These are phyloP conservation scores for Podosphaera aphanis DNA, from an alignment of 2,329 filamentous ascomycete species.

Conservation along the genomic window DNA sequence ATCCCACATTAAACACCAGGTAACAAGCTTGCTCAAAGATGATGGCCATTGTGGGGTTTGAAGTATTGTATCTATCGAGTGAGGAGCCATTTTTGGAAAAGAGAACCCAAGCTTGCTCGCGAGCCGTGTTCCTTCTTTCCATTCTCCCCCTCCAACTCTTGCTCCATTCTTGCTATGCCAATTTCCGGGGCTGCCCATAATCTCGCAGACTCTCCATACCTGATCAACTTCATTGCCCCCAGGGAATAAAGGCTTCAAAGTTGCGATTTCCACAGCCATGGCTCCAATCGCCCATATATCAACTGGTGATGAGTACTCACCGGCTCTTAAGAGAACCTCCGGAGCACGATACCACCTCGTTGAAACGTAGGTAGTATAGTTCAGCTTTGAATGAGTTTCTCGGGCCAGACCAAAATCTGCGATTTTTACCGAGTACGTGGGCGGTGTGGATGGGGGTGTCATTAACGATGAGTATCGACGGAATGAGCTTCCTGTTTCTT, in stretches of 20 bases:
- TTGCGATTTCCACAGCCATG: conserved; percentile 96
- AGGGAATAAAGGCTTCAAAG: conserved; percentile 85
- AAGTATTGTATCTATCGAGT: conserved; percentile 84
- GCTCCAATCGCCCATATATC: conserved; percentile 97
- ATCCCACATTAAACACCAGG: conserved; percentile 98
- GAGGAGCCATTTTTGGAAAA: conserved; percentile 97
- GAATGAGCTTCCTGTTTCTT: conserved; percentile 62
- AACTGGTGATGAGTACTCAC: conserved; percentile 90
- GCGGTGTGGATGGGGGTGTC: conserved; percentile 83
- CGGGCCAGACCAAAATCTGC: conserved; percentile 94
- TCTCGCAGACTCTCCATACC: conserved; percentile 95
- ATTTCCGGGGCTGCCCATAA: conserved; percentile 95
- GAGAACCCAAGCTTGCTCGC: conserved; percentile 95
- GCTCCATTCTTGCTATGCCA: conserved; percentile 86
- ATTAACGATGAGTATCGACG: conserved; percentile 80
- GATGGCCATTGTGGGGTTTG: conserved; percentile 78
- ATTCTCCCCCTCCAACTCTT: conserved; percentile 83
- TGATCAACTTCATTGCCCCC: conserved; percentile 97
- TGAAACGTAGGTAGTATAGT: conserved; percentile 95
- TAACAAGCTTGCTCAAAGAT: conserved; percentile 76
- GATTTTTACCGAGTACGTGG: conserved; percentile 89
- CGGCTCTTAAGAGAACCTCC: conserved; percentile 77
- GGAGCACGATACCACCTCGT: conserved; percentile 90
- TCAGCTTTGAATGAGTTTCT: conserved; percentile 86
- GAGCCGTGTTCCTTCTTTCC: conserved; percentile 80